A percentile compares a stretch with the other conserved stretches of the same genome.
Conservation (phyloP, 306 rosid genomes). For the Alnus rubra region DNA sequence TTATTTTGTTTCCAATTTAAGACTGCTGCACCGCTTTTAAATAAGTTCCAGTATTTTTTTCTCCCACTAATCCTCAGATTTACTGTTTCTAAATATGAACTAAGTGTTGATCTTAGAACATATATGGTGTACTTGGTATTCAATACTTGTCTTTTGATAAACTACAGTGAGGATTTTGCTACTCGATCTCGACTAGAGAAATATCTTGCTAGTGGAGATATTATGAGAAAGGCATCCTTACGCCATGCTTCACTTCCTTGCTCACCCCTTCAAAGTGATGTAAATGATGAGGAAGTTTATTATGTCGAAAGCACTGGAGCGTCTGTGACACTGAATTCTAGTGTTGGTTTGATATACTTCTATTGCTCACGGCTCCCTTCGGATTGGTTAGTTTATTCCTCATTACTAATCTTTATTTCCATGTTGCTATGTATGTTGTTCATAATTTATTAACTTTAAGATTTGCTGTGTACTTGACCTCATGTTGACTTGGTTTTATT, state of each 20-base stretch:
- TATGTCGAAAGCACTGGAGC: constrained; percentile 77
- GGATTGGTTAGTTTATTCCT: constrained; percentile 56
- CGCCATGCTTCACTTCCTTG: constrained; percentile 64
- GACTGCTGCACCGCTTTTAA: neutral
- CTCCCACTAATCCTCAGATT: neutral
- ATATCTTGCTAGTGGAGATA: constrained; percentile 61
- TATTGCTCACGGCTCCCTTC: constrained; percentile 91
- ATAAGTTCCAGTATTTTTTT: neutral
- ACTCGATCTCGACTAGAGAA: constrained; percentile 60
- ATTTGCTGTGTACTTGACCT: constrained; percentile 14
- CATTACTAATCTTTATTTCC: neutral
- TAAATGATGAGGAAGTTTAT: constrained; percentile 41
- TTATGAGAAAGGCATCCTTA: constrained; percentile 73
- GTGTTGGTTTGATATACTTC: constrained; percentile 62
- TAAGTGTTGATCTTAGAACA: neutral
- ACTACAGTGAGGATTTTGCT: constrained; percentile 58
- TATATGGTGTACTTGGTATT: neutral
- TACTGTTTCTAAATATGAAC: neutral
- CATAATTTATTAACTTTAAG: neutral
- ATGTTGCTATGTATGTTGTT: constrained; percentile 1
- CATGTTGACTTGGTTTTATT: constrained; percentile 8
- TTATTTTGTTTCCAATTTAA: neutral
- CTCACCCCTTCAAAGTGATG: constrained; percentile 42
- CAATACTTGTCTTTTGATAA: constrained; percentile 20
- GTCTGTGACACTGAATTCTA: constrained; percentile 56